Base-by-base conservation (phyloP, 2,329 filamentous ascomycete species). In the Botryotinia narcissicola region DNA sequence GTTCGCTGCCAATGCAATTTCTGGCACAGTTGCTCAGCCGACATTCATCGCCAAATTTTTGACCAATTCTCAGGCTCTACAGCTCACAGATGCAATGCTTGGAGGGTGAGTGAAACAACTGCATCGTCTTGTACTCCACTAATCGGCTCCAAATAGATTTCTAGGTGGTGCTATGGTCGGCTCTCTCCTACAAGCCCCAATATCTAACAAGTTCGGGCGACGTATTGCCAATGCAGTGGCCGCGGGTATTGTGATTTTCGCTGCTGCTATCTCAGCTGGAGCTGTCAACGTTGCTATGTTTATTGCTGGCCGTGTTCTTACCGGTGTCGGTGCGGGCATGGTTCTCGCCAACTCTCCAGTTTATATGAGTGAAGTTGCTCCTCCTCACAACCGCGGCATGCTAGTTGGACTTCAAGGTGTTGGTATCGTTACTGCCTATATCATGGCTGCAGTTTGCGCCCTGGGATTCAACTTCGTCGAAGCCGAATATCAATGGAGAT, bases 351-450 rank as follows among this genome's bases (percentile, higher is more conserved):
- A 72, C 44, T 59, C 62, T 59, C 75, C 75, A 9, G 75, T 78
- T 9, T 80, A 78, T 46, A 78, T 79, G 48, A 76, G 77, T 64
- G 79, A 80, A 73, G 76, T 79, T 2, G 76, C 79, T 25, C 79
- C 79, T 35, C 77, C 79, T 59, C 74, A 79, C 32, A 76, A 75
- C n/a, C 78, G 79, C 48, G 79, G 78, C 14, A 74, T 78, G 66
- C 78, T 81, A 10, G 78, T 79, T 14, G 78, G 78, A 10, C 68
- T 82, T 4, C 81, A 83, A 69, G 82, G 80, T 22, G 76, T 80
- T 20, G 75, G 77, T 18, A 79, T 81, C 57, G 77, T 78, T 25
- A 44, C 73, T 0, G 79, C 79, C 1, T 82, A 81, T 60, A 78
- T 79, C 25, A 25, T 73, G 2, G 77, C 76, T 80, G 7, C 68